Conservation (phyloP, 2,329 filamentous ascomycete genomes). For the Hypoxylon sp. region DNA sequence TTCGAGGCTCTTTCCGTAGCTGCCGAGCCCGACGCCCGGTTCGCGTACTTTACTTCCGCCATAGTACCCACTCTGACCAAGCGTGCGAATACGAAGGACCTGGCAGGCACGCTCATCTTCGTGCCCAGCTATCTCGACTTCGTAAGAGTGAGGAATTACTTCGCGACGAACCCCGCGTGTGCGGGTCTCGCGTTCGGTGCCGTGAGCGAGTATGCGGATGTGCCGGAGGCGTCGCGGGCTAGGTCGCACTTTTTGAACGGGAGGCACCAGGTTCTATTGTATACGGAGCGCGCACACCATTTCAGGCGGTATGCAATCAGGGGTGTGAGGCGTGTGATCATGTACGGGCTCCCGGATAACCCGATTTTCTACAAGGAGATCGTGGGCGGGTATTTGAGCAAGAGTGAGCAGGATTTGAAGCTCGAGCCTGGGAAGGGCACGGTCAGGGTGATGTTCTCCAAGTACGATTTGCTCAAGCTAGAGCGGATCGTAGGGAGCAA, state of each 20-base stretch:
- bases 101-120: slow-evolving; percentile 84
- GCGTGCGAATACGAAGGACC: slow-evolving; percentile 66
- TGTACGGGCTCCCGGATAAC: slow-evolving; percentile 94
- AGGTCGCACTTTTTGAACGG: slow-evolving; percentile 89
- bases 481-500: slow-evolving; percentile 89
- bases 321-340: slow-evolving; percentile 86
- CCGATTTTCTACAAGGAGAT: slow-evolving; percentile 85
- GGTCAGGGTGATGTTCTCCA: slow-evolving; percentile 80
- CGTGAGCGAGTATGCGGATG: slow-evolving; percentile 89
- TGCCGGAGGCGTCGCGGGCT: slow-evolving; percentile 84
- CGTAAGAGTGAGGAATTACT: slow-evolving; percentile 91
- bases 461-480: slow-evolving; percentile 89
- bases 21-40: slow-evolving; percentile 87
- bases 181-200: slow-evolving; percentile 78
- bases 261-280: slow-evolving; percentile 85
- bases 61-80: slow-evolving; percentile 82
- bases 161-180: slow-evolving; percentile 77
- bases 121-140: slow-evolving; percentile 96
- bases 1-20: slow-evolving; percentile 80
- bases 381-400: slow-evolving; percentile 75
- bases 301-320: slow-evolving; percentile 89
- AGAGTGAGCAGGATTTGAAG: slow-evolving; percentile 69
- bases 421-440: slow-evolving; percentile 72
- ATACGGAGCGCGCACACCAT: slow-evolving; percentile 96
- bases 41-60: slow-evolving; percentile 89